Conservation (phyloP, 2,329 filamentous ascomycete species). For the Hypoxylon rubiginosum region DNA sequence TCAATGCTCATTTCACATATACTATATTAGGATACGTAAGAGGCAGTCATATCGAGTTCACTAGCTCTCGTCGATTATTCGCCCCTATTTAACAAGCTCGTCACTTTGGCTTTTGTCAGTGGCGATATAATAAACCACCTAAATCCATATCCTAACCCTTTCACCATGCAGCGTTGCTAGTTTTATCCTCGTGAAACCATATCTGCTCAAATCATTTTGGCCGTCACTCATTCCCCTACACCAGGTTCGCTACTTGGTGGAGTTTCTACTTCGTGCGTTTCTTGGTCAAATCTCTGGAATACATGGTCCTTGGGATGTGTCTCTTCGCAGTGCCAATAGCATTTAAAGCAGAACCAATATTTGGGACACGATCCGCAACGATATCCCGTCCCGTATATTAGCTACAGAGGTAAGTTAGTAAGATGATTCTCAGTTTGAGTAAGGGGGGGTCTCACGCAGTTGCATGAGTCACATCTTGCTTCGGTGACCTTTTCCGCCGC, state of each 20-base stretch:
- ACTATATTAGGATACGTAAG: neutral
- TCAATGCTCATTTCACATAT: no score
- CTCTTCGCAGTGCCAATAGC: conserved; percentile 18
- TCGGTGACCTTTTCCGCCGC: conserved; percentile 16
- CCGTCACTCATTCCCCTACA: neutral
- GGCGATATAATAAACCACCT: neutral
- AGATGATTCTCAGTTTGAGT: neutral
- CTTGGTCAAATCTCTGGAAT: conserved; percentile 19
- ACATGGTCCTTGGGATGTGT: conserved; percentile 23
- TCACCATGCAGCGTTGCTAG: neutral
- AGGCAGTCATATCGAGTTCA: neutral
- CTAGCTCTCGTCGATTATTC: neutral
- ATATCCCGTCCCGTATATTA: conserved; percentile 17
- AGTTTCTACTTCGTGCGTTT: conserved; percentile 1
- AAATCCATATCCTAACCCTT: neutral
- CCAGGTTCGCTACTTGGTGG: neutral
- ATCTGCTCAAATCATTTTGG: neutral
- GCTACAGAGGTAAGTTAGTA: conserved; percentile 11
- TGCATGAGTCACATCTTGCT: conserved; percentile 6
- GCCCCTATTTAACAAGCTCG: neutral
- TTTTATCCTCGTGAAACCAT: neutral
- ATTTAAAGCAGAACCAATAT: conserved; percentile 31
- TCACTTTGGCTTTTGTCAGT: neutral
- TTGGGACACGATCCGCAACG: conserved; percentile 17
- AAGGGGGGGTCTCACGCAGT: conserved; percentile 10